Evolutionary conservation across 148 eudicot genomes (phyloP).

Genomic region (Heliamphora exappendiculata): DNA sequence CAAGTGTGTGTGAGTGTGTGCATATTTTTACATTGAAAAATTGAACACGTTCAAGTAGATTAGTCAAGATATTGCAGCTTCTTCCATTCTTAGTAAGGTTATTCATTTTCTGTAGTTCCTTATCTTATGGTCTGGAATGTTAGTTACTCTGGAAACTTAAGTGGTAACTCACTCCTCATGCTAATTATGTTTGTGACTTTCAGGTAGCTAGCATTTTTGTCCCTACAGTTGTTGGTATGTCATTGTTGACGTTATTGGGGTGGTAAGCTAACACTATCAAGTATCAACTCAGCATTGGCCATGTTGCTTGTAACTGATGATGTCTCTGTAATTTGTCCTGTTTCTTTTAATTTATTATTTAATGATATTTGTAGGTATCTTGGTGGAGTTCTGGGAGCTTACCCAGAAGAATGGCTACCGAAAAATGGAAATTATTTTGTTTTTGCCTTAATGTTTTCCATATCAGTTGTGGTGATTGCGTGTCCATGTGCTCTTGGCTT

Average conservation of each 20-base stretch:
- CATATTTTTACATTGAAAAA: too few relatives aligned
- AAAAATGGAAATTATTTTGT: constrained; percentile 78
- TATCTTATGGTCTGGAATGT: not conserved
- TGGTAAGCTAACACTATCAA: constrained; percentile 60
- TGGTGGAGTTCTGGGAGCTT: constrained; percentile 61
- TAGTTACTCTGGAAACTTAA: not conserved
- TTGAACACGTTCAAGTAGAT: not conserved
- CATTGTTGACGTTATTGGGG: constrained; percentile 67
- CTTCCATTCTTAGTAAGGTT: not conserved
- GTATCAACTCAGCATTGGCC: not conserved
- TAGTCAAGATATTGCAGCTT: not conserved
- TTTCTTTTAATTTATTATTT: not conserved
- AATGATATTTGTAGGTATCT: constrained; percentile 48
- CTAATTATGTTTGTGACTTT: constrained; percentile 9
- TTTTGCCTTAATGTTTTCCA: constrained; percentile 90
- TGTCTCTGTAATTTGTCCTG: not conserved
- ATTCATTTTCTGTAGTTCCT: constrained; percentile 7
- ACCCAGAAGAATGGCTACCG: constrained; percentile 81
- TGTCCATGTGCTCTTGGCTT: constrained; percentile 98
- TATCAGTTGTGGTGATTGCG: constrained; percentile 93
- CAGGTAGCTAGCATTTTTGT: constrained; percentile 98
- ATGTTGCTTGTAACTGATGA: constrained; percentile 1
- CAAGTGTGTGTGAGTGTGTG: too few relatives aligned
- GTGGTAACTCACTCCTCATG: constrained; percentile 15
- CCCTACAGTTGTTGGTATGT: constrained; percentile 69